Base-by-base conservation (phyloP, 805 yeast genomes). In the Candida tibetensis region DNA sequence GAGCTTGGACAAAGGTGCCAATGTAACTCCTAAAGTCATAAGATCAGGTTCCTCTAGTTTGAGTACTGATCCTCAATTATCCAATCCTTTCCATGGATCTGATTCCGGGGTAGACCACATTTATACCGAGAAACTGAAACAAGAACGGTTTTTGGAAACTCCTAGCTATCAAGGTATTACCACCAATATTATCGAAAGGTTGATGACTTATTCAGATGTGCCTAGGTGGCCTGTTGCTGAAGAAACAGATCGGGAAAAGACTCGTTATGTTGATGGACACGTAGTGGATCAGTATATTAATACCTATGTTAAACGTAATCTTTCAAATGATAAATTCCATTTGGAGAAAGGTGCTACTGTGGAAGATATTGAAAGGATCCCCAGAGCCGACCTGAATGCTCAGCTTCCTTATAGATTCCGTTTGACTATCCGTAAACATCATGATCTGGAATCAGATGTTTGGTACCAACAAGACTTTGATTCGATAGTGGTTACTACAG, bases 181-280 rank as follows among this genome's bases (percentile, higher is more conserved):
- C 3, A 70, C 77, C 6, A 72, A 72, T 37, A 59, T 72, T 23
- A 65, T 69, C 4, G 76, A 72, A 43, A 57, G 52, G 12, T 39
- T 70, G 39, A 72, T 72, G 77, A 69, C 77, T 0, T 72, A 48
- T 32, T 61, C 71, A 34, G 77, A 72, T 44, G 47, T 46, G 6
- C 61, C 57, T 34, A 37, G 43, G 18, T 72, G 76, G 75, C 55
- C 48, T 3, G 48, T 47, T 13, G 55, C 52, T 1, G 51, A 43
- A 2, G 45, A 34, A 13, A 42, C 42, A 15, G 46, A 45, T 14
- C 48, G 51, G 4, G 58, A 51, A 10, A 47, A 55, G 3, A 42
- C 48, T 13, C 45, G 47, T 14, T 60, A 55, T 32, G 69, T 60
- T 6, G 54, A 53, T 18, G 57, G 66, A 3, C 41, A 32, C 3